These are phyloP conservation scores for Clarireedia homoeocarpa DNA, from an alignment of 2,329 filamentous ascomycete species.

Conservation along the genomic window DNA sequence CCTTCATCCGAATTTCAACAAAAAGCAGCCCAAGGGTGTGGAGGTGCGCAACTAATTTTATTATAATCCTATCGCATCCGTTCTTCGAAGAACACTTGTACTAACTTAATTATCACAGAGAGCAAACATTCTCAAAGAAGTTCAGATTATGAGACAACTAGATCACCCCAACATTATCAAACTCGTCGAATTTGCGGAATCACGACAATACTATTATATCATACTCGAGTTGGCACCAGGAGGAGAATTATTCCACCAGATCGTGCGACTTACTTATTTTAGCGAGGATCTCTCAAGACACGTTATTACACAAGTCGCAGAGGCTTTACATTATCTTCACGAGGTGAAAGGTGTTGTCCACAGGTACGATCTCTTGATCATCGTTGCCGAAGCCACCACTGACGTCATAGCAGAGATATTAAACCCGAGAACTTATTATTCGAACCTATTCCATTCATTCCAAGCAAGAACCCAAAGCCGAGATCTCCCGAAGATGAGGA, in stretches of 20 bases:
- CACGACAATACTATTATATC: conserved; percentile 94
- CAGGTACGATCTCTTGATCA: conserved; percentile 54
- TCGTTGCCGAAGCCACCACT: conserved; percentile 15
- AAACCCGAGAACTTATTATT: conserved; percentile 98
- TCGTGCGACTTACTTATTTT: conserved; percentile 96
- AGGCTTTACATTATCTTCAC: conserved; percentile 87
- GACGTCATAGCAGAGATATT: conserved; percentile 64
- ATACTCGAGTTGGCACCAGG: conserved; percentile 91
- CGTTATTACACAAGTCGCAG: conserved; percentile 91
- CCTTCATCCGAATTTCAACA: conserved; percentile 94
- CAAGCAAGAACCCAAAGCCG: conserved; percentile 72
- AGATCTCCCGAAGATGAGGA: conserved; percentile 87
- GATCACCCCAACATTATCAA: conserved; percentile 96
- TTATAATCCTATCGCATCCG: conserved; percentile 19
- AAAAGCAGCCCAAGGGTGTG: conserved; percentile 88
- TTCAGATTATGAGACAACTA: conserved; percentile 95
- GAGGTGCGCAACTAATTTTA: conserved; percentile 65
- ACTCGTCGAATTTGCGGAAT: conserved; percentile 89
- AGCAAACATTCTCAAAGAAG: conserved; percentile 96
- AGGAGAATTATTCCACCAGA: conserved; percentile 96
- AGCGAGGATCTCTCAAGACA: conserved; percentile 92
- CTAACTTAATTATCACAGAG: conserved; percentile 47
- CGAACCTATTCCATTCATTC: conserved; percentile 74
- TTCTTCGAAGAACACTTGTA: neutral
- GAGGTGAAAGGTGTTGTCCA: conserved; percentile 94